Evolutionary conservation across 805 yeast species (phyloP), one percentile per base, ranked within the genome.

Genomic region (Barnettozyma sucrosica): DNA sequence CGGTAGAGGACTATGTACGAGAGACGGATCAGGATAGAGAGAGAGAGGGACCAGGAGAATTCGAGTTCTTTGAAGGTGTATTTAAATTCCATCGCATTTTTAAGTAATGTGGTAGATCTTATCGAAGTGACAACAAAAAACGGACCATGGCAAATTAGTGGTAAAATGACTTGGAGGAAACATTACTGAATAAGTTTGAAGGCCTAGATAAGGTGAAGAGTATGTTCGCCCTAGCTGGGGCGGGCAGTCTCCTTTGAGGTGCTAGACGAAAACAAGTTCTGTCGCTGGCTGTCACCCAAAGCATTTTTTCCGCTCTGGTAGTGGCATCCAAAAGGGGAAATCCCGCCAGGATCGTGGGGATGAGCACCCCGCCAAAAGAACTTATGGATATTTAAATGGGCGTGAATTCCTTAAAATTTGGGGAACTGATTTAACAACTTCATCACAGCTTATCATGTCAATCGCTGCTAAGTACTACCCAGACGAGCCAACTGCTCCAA

Each of bases 401-500:
- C 37, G 5, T 34, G 37, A 18, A 5, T 44, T 36, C 24, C 18
- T 30, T 14, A 10, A 20, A 19, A 16, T 36, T 24, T 16, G 20
- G 41, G 21, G 23, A 9, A 43, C 18, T 20, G 18, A 21, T 33
- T 28, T 25, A n/a, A n/a, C 9, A 32, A 0, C 23, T 18, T 41
- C 41, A 30, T 36, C 23, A 13, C 13, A 13, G 18, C 5, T 34
- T n/a, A 33, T 43, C 19, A 36, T 62, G 62, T 75, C 82, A 30
- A 68, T 76, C 56, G 67, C 79, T 52, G 77, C 72, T 36, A 63
- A 66, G 48, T 80, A 81, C 67, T 89, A 85, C 72, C 95, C 95
- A 54, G 62, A 72, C 52, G 98, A 90, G 71, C 97, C 97, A 54
- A 54, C 71, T 30, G 75, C 67, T 39, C 97, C 98, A 49, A 61